A percentile compares a stretch with the other conserved stretches of the same genome.
phyloP scores from a whole-genome alignment of 257 asterid species.

The Fraxinus pennsylvanica region DNA sequence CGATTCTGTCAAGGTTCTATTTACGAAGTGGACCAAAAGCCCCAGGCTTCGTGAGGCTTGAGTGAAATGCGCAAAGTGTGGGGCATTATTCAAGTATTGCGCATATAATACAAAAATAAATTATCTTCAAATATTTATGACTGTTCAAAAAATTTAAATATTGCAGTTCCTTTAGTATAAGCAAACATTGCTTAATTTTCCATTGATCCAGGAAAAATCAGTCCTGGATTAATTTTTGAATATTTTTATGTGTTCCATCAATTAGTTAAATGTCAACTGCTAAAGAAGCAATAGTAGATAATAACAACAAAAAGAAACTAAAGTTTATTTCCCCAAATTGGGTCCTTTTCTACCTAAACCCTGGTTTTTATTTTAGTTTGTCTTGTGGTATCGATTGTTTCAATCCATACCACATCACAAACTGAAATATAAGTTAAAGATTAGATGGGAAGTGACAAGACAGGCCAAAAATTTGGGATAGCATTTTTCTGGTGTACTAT shows the following conservation, averaged over 20 bases:
- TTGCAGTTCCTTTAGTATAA: background rate
- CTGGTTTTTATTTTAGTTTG: background rate
- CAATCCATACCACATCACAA: background rate
- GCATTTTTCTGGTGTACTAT: background rate
- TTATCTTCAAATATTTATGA: background rate
- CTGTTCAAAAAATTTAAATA: background rate
- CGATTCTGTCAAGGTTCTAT: constrained; percentile 4
- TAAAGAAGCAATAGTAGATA: background rate
- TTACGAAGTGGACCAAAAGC: background rate
- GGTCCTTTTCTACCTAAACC: background rate
- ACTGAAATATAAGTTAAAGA: background rate
- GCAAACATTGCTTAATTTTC: background rate
- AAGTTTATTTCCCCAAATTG: background rate
- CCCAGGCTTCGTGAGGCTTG: constrained; percentile 2
- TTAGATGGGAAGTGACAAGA: background rate
- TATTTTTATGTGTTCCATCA: background rate
- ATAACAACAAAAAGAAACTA: background rate
- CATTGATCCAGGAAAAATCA: background rate
- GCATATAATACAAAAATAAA: background rate
- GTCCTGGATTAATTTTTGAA: constrained; percentile 3
- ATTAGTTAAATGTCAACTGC: background rate
- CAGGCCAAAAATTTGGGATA: background rate
- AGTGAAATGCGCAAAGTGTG: constrained; percentile 5
- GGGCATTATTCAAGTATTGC: background rate
- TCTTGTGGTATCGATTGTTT: background rate